Conservation (phyloP, 2,329 filamentous ascomycete genomes). For the Cryphonectria parasitica region DNA sequence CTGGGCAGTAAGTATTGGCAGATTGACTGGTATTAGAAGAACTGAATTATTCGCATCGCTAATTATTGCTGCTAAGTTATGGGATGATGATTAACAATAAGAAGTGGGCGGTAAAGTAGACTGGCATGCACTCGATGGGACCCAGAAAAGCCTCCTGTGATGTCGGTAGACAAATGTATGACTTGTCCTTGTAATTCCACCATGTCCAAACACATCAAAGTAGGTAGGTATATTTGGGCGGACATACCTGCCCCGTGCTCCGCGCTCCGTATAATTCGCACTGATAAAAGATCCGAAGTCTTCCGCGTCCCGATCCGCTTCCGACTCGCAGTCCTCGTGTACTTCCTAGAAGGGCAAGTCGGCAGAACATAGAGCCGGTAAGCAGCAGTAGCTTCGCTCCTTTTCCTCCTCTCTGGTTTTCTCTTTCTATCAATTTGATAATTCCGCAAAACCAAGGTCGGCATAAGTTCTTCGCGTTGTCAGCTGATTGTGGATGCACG, state of each 20-base stretch:
- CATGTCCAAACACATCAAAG: background rate
- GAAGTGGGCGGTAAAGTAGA: background rate
- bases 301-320: slow-evolving; percentile 6
- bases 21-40: background rate
- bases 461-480: background rate
- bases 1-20: background rate
- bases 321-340: background rate
- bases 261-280: background rate
- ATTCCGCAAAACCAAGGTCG: too few relatives aligned
- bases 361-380: background rate
- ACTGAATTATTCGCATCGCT: background rate
- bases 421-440: too few relatives aligned
- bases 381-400: background rate
- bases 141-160: background rate
- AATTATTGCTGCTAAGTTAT: background rate
- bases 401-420: background rate
- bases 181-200: background rate
- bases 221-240: background rate
- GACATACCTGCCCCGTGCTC: background rate
- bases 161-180: background rate
- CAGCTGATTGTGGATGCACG: background rate
- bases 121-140: too few relatives aligned
- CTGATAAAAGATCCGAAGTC: background rate
- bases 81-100: background rate
- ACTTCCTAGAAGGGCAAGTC: background rate